Evolutionary conservation across 352 stramenopile species (phyloP), one percentile per base, ranked within the genome.

Genomic region (Elongisporangium anandrum): DNA sequence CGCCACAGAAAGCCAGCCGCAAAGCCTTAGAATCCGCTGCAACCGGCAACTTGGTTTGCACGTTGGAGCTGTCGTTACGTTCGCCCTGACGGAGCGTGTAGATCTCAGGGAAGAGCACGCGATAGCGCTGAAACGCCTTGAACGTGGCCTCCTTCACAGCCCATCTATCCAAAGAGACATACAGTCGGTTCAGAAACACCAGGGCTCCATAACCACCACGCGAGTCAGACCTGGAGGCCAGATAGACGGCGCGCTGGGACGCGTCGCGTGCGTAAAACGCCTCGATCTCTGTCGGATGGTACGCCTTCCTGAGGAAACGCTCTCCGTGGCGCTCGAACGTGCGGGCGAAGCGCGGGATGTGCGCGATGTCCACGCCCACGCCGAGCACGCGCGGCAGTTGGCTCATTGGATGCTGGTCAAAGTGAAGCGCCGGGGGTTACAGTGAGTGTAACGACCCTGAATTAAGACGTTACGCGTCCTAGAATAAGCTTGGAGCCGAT

Each of bases 41-140:
- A 9, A 76, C 53, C 3, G 69, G 54, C 51, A 84, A 54, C 0
- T 57, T 1, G 29, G 29, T 41, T 41, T 41, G 29, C 29, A 41
- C 29, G 29, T 41, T 4, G 29, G 15, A 0, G 41, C 49, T n/a
- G 29, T 60, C 52, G 49, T 52, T 24, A 15, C n/a, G 21, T 56
- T 45, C 16, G 16, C 60, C 61, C 34, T 60, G 56, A 12, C 57
- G 56, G 9, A 59, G 56, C 50, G 81, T 38, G 41, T 70, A 56
- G 34, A 95, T 87, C 57, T 95, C 86, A 4, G 83, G 83, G 60
- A 95, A 95, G 22, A 79, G 71, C 52, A 95, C 74, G 24, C 86
- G 83, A 54, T 88, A 91, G 15, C 71, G 65, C 58, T 88, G 80
- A 60, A 95, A 95, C 3, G 86, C 86, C 60, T 95, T 95, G 68